Percentiles rank a stretch among this genome's conserved stretches.
Evolutionary conservation across 2,329 filamentous ascomycete species (phyloP).

Genomic region (Westerdykella sp.): DNA sequence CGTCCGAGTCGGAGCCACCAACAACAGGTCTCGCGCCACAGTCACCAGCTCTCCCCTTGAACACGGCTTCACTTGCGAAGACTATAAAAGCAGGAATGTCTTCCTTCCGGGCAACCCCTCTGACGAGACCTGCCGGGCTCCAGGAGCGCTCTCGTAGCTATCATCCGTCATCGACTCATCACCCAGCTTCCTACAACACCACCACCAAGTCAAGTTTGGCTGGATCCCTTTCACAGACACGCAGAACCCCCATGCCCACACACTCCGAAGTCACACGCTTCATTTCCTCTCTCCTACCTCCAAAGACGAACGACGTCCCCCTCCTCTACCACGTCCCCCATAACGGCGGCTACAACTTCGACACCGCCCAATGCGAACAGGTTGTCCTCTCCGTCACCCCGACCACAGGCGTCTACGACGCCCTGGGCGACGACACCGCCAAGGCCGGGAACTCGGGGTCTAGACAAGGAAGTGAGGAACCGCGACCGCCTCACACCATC

Average conservation of each 20-base stretch:
- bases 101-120: too few relatives aligned
- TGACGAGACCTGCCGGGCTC: too few relatives aligned
- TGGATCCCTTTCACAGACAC: too few relatives aligned
- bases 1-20: too few relatives aligned
- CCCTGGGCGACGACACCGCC: constrained; percentile 13
- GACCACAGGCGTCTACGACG: constrained; percentile 24
- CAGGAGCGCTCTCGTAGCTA: too few relatives aligned
- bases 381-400: constrained; percentile 29
- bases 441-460: not conserved
- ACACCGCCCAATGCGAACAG: constrained; percentile 22
- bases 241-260: constrained; percentile 8
- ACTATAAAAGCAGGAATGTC: too few relatives aligned
- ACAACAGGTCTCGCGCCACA: too few relatives aligned
- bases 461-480: not conserved
- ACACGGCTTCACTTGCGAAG: too few relatives aligned
- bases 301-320: constrained; percentile 28
- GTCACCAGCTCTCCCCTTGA: too few relatives aligned
- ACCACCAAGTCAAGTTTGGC: too few relatives aligned
- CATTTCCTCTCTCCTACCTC: constrained; percentile 24
- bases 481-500: constrained; percentile 20
- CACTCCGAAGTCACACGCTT: constrained; percentile 24
- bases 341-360: constrained; percentile 22
- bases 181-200: too few relatives aligned
- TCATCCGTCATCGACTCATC: too few relatives aligned
- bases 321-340: constrained; percentile 31